Evolutionary conservation across 768 basidiomycete species (phyloP).

Genomic region (Lactarius akahatsu): DNA sequence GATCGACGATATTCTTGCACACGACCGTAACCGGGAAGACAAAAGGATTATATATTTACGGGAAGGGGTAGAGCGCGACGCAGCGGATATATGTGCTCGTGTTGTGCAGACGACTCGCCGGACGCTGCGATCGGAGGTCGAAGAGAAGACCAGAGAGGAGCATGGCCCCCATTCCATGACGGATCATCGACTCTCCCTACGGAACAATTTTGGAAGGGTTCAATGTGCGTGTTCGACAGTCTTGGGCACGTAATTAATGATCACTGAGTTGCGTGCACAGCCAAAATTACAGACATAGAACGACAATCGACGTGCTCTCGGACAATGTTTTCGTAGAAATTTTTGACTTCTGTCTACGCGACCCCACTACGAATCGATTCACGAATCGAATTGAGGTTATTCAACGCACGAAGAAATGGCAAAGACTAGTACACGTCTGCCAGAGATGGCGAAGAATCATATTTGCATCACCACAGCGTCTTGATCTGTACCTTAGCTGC

Average conservation of each 20-base stretch:
- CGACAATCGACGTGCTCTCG: background rate
- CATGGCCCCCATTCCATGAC: too few relatives aligned
- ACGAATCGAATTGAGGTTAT: too few relatives aligned
- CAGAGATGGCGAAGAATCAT: constrained; percentile 1
- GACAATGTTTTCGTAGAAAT: background rate
- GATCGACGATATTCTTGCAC: background rate
- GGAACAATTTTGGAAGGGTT: background rate
- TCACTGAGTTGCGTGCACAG: background rate
- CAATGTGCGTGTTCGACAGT: background rate
- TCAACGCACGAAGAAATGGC: background rate
- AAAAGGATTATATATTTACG: background rate
- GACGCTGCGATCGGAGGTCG: background rate
- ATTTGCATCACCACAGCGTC: background rate
- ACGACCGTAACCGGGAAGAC: background rate
- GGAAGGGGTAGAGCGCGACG: background rate
- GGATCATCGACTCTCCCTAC: background rate
- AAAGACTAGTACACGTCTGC: background rate
- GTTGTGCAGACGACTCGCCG: background rate
- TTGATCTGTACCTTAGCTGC: background rate
- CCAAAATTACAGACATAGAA: background rate
- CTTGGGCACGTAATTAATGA: background rate
- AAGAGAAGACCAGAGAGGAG: background rate
- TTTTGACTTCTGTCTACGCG: background rate
- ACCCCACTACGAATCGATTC: background rate
- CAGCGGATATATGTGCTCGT: background rate